Conservation (phyloP, 1,284 basidiomycete species). For the Puccinia triticina region DNA sequence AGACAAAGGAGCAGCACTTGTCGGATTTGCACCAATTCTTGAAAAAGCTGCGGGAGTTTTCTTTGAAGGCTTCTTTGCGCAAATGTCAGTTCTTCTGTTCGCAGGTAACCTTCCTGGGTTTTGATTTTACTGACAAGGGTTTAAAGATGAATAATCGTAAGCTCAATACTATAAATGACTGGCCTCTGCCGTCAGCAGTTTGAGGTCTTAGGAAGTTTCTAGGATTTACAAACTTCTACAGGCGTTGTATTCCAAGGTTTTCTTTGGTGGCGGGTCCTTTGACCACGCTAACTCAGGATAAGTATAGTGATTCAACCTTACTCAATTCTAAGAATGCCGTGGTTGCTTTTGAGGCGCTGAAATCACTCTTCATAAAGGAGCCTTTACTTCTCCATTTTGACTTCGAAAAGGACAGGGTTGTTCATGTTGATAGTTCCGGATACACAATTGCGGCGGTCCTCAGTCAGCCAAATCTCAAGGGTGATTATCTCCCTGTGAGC, state of each 20-base stretch:
- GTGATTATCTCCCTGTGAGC: not conserved
- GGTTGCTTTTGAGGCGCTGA: not conserved
- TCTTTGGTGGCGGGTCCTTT: conserved; percentile 3
- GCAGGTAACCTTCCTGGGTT: too few species aligned
- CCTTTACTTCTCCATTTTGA: conserved; percentile 2
- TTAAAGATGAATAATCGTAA: not conserved
- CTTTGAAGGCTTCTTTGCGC: not conserved
- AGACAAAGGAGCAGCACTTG: conserved; percentile 59
- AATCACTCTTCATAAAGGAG: not conserved
- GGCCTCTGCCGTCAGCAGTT: not conserved
- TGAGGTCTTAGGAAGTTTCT: not conserved
- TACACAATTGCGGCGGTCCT: conserved; percentile 51
- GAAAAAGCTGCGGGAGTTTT: not conserved
- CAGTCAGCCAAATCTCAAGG: conserved; percentile 23
- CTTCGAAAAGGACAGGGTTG: not conserved
- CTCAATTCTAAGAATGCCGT: not conserved
- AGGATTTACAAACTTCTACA: too few species aligned
- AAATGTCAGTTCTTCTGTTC: conserved; percentile 8
- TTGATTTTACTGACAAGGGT: not conserved
- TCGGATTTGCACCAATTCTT: not conserved
- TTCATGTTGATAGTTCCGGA: conserved; percentile 42
- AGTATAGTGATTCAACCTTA: not conserved
- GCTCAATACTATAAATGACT: not conserved
- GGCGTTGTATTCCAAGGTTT: not conserved
- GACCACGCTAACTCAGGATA: not conserved